A percentile compares a stretch with the other conserved stretches of the same genome.
phyloP scores from a whole-genome alignment of 139 green algal species.

The Nannochloris sp. region DNA sequence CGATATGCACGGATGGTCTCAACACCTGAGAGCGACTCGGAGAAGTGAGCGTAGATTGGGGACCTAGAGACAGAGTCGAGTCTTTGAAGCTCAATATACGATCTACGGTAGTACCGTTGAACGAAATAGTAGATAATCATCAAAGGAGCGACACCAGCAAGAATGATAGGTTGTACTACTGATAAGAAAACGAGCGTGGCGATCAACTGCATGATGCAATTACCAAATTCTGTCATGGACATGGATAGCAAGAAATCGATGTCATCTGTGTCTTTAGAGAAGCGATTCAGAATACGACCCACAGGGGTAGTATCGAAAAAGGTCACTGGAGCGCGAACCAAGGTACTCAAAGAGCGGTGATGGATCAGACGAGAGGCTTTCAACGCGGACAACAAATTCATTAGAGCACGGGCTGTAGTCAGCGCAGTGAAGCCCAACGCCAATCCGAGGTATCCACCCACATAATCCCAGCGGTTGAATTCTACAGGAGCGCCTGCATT shows the following conservation, averaged over 20 bases:
- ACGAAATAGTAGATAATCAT: slow-evolving; percentile 70
- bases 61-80: slow-evolving; percentile 75
- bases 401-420: slow-evolving; percentile 17
- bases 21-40: slow-evolving; percentile 45
- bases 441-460: slow-evolving; percentile 43
- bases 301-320: slow-evolving; percentile 93
- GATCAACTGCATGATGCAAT: slow-evolving; percentile 43
- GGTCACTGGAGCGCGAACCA: slow-evolving; percentile 51
- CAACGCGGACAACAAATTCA: slow-evolving; percentile 32
- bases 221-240: slow-evolving; percentile 49
- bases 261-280: slow-evolving; percentile 76
- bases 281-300: slow-evolving; percentile 87
- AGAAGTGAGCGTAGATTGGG: slow-evolving; percentile 79
- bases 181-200: slow-evolving; percentile 71
- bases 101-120: slow-evolving; percentile 42
- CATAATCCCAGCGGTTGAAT: slow-evolving; percentile 13
- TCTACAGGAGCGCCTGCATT: background rate
- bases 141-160: slow-evolving; percentile 48
- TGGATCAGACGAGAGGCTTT: slow-evolving; percentile 31
- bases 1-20: slow-evolving; percentile 73
- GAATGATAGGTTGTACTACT: slow-evolving; percentile 32
- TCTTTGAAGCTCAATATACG: slow-evolving; percentile 91
- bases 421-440: slow-evolving; percentile 30
- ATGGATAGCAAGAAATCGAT: slow-evolving; percentile 70
- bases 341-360: slow-evolving; percentile 6